These are phyloP conservation scores for Lactarius hengduanensis DNA, from an alignment of 768 basidiomycete species.

Conservation along the genomic window DNA sequence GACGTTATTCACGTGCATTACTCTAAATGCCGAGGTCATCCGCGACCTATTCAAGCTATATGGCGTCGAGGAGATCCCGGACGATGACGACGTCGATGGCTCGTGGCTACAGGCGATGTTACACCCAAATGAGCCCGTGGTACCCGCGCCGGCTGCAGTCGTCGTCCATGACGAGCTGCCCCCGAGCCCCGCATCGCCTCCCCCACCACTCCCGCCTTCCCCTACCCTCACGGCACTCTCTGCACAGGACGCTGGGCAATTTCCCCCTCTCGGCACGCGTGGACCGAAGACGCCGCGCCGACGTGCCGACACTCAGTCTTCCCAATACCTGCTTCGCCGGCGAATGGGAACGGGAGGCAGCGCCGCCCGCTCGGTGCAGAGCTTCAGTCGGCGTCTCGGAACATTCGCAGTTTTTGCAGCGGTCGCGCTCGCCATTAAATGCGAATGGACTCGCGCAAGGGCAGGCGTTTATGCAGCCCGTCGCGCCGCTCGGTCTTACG, in stretches of 20 bases:
- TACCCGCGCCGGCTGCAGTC: neutral
- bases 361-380: slow-evolving; percentile 1
- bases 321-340: neutral
- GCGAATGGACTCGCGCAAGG: neutral
- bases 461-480: neutral
- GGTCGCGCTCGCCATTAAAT: neutral
- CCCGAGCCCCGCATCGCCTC: neutral
- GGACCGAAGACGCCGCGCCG: neutral
- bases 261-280: slow-evolving; percentile 11
- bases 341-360: slow-evolving; percentile 6
- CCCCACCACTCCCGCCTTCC: neutral
- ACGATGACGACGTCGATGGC: neutral
- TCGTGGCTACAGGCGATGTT: slow-evolving; percentile 20
- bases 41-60: neutral
- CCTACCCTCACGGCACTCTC: neutral
- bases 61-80: slow-evolving; percentile 15
- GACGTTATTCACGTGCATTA: slow-evolving; percentile 14
- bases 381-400: slow-evolving; percentile 9
- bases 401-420: slow-evolving; percentile 11
- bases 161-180: neutral
- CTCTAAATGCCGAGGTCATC: neutral
- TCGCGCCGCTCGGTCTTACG: neutral
- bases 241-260: neutral
- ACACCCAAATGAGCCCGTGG: slow-evolving; percentile 17
- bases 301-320: neutral